Conservation (phyloP, 2,329 filamentous ascomycete species). For the Helotiales sp. region DNA sequence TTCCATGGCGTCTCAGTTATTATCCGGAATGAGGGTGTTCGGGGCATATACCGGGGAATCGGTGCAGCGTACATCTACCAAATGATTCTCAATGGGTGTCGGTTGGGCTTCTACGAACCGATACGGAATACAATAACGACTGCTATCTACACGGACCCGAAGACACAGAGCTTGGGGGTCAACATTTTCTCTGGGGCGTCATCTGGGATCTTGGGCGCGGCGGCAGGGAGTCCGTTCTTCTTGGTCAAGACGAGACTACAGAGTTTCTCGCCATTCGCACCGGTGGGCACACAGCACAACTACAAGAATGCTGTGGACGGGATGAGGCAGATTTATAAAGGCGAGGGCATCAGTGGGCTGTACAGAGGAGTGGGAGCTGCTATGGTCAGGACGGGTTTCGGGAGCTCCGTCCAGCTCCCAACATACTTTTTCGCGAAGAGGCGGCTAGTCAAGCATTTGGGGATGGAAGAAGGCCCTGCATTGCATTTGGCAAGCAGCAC, state of each 20-base stretch:
- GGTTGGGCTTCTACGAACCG: conserved; percentile 96
- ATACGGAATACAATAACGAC: conserved; percentile 75
- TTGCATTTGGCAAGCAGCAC: conserved; percentile 89
- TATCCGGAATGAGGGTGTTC: conserved; percentile 83
- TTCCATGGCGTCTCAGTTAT: conserved; percentile 92
- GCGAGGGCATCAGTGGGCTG: conserved; percentile 79
- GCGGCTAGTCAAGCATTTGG: conserved; percentile 77
- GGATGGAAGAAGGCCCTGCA: conserved; percentile 87
- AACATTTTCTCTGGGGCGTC: conserved; percentile 93
- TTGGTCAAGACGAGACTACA: conserved; percentile 96
- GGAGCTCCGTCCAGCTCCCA: conserved; percentile 92
- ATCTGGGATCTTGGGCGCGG: conserved; percentile 89
- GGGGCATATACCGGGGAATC: conserved; percentile 85
- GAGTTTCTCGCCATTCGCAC: conserved; percentile 88
- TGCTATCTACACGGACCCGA: conserved; percentile 71
- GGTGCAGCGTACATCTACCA: conserved; percentile 96
- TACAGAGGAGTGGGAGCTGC: conserved; percentile 92
- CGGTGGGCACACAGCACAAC: conserved; percentile 94
- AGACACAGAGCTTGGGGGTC: conserved; percentile 82
- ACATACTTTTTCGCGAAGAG: conserved; percentile 99
- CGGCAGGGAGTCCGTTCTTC: conserved; percentile 95
- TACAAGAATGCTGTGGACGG: conserved; percentile 89
- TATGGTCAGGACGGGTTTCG: conserved; percentile 95
- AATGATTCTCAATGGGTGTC: conserved; percentile 93
- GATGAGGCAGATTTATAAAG: conserved; percentile 74